These are phyloP conservation scores for Rhizopus stolonifer DNA, from an alignment of 371 early-diverging fungal genomes.

Conservation along the genomic window DNA sequence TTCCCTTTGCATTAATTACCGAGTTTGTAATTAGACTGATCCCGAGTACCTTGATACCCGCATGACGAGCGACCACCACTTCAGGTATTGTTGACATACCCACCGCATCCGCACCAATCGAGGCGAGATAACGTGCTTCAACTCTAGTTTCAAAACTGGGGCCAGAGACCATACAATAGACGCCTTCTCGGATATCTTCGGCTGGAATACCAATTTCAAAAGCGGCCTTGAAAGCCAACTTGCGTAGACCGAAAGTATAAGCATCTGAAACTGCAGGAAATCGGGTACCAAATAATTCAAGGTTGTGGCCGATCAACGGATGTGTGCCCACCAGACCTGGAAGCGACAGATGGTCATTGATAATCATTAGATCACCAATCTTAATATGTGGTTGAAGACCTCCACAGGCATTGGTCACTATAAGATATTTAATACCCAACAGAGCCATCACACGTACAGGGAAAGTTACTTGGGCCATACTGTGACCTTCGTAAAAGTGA, in stretches of 20 bases:
- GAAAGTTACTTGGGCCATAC: slow-evolving; percentile 74
- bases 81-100: slow-evolving; percentile 98
- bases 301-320: slow-evolving; percentile 87
- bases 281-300: slow-evolving; percentile 83
- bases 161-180: slow-evolving; percentile 87
- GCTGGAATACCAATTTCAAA: slow-evolving; percentile 53
- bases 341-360: slow-evolving; percentile 88
- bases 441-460: slow-evolving; percentile 88
- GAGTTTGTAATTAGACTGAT: slow-evolving; percentile 85
- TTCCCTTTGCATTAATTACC: slow-evolving; percentile 69
- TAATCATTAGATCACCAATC: slow-evolving; percentile 87
- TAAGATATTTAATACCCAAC: slow-evolving; percentile 75
- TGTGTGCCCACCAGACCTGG: slow-evolving; percentile 79
- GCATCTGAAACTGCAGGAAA: slow-evolving; percentile 90
- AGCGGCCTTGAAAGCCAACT: slow-evolving; percentile 62
- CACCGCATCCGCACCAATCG: slow-evolving; percentile 84
- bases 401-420: slow-evolving; percentile 95
- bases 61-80: slow-evolving; percentile 90
- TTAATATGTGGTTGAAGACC: slow-evolving; percentile 77
- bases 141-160: slow-evolving; percentile 91
- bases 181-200: slow-evolving; percentile 73
- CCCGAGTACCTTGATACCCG: slow-evolving; percentile 86
- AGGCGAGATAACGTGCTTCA: slow-evolving; percentile 78
- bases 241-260: slow-evolving; percentile 84
- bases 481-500: slow-evolving; percentile 89